A percentile compares a stretch with the other conserved stretches of the same genome.
Evolutionary conservation across 495 filamentous ascomycete species (phyloP).

Genomic region (Pseudotulostoma volvatum): DNA sequence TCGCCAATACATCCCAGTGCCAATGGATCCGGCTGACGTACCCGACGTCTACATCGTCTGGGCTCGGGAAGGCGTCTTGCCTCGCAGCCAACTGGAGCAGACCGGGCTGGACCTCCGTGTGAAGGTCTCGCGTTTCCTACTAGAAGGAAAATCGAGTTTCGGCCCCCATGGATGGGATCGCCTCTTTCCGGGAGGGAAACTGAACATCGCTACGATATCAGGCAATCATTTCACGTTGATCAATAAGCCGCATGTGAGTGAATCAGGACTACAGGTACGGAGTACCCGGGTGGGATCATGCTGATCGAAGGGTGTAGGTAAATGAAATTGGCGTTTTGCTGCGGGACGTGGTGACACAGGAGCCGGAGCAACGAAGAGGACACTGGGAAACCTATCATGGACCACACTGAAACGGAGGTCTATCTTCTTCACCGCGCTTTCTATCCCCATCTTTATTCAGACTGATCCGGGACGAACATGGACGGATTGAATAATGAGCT

Average conservation of each 20-base stretch:
- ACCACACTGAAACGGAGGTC: too few relatives aligned
- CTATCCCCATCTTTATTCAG: too few relatives aligned
- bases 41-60: conserved; percentile 1
- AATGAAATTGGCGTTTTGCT: background rate
- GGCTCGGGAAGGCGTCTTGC: conserved; percentile 1
- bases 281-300: too few relatives aligned
- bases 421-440: too few relatives aligned
- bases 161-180: background rate
- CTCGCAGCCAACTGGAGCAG: background rate
- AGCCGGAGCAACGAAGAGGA: conserved; percentile 12
- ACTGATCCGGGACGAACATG: too few relatives aligned
- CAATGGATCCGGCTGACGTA: background rate
- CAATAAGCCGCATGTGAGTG: conserved; percentile 3
- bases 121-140: background rate
- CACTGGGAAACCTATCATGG: too few relatives aligned
- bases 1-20: background rate
- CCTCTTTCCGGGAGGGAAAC: background rate
- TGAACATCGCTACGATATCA: background rate
- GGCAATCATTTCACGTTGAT: background rate
- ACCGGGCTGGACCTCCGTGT: background rate
- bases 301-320: too few relatives aligned
- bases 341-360: conserved; percentile 9
- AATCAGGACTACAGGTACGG: too few relatives aligned
- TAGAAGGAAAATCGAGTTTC: background rate
- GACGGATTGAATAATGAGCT: too few relatives aligned